A percentile compares a stretch with the other conserved stretches of the same genome.
Evolutionary conservation across 1,284 basidiomycete species (phyloP).

Genomic region (Moniliella sp.): DNA sequence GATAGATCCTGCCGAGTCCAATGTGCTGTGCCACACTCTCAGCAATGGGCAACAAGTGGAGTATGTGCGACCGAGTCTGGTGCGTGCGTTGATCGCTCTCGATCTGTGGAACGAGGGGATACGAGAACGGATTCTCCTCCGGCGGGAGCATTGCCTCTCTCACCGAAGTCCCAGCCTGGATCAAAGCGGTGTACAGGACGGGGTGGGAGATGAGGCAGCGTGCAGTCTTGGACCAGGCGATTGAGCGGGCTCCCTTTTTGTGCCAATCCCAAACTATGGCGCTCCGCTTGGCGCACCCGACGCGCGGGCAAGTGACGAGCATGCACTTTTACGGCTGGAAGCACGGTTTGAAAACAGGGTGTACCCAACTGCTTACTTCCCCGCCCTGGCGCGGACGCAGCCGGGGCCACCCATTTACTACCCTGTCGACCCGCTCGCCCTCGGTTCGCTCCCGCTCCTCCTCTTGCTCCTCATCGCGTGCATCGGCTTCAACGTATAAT

Average conservation of each 20-base stretch:
- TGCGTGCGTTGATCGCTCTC: constrained; percentile 87
- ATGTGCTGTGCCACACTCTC: too few relatives aligned
- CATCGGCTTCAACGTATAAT: too few relatives aligned
- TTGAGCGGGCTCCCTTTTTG: constrained; percentile 93
- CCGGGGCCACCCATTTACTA: too few relatives aligned
- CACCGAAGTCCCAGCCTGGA: constrained; percentile 27
- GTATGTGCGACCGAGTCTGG: constrained; percentile 93
- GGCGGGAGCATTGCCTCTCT: constrained; percentile 60
- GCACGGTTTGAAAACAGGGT: constrained; percentile 91
- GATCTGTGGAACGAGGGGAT: constrained; percentile 92
- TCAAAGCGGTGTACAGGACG: constrained; percentile 77
- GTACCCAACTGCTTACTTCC: too few relatives aligned
- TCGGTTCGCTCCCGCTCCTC: too few relatives aligned
- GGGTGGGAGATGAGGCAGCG: constrained; percentile 99
- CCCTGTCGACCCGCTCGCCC: too few relatives aligned
- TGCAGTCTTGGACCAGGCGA: constrained; percentile 87
- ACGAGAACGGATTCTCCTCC: constrained; percentile 96
- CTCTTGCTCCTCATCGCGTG: too few relatives aligned
- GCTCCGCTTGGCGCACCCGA: constrained; percentile 74
- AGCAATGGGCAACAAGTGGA: too few relatives aligned
- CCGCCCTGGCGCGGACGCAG: too few relatives aligned
- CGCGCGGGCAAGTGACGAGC: constrained; percentile 61
- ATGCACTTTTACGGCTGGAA: constrained; percentile 99
- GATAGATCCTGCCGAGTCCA: too few relatives aligned
- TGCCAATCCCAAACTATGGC: constrained; percentile 68